These are phyloP conservation scores for Fusarium drepaniforme DNA, from an alignment of 2,329 filamentous ascomycete species.

Conservation along the genomic window DNA sequence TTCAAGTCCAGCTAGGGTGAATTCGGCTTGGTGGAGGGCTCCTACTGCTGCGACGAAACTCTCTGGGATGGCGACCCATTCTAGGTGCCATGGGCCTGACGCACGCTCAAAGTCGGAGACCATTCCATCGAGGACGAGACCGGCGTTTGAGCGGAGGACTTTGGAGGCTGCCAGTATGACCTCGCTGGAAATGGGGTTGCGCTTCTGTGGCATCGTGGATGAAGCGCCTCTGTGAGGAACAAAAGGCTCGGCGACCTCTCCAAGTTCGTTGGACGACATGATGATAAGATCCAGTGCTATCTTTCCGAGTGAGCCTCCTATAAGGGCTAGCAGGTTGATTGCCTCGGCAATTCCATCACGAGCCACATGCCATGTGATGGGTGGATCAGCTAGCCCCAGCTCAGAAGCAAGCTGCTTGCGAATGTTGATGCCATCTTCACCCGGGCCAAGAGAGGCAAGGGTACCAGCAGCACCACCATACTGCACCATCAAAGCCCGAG, in stretches of 20 bases:
- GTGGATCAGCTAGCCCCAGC: constrained; percentile 60
- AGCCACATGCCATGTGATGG: constrained; percentile 69
- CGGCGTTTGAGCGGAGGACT: constrained; percentile 63
- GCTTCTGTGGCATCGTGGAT: constrained; percentile 70
- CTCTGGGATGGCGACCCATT: constrained; percentile 68
- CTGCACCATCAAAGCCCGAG: constrained; percentile 63
- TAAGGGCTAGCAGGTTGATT: constrained; percentile 63
- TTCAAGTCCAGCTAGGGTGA: constrained; percentile 63
- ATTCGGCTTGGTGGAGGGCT: constrained; percentile 65
- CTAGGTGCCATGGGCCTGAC: constrained; percentile 69
- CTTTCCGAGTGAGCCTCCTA: constrained; percentile 67
- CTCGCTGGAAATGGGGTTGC: constrained; percentile 69
- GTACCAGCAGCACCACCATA: constrained; percentile 69
- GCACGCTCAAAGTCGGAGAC: constrained; percentile 69
- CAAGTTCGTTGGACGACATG: constrained; percentile 68
- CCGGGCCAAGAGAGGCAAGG: constrained; percentile 62
- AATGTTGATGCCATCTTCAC: constrained; percentile 61
- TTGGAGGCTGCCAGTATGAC: constrained; percentile 67
- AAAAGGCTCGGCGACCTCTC: constrained; percentile 64
- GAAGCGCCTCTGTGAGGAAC: constrained; percentile 66
- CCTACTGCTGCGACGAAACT: constrained; percentile 66
- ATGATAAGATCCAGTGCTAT: constrained; percentile 67
- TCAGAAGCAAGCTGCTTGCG: constrained; percentile 62
- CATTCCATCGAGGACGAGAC: constrained; percentile 67
- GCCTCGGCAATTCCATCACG: constrained; percentile 67